Base-by-base conservation (phyloP, 495 filamentous ascomycete species). In the Astrothelium subdiscretum region DNA sequence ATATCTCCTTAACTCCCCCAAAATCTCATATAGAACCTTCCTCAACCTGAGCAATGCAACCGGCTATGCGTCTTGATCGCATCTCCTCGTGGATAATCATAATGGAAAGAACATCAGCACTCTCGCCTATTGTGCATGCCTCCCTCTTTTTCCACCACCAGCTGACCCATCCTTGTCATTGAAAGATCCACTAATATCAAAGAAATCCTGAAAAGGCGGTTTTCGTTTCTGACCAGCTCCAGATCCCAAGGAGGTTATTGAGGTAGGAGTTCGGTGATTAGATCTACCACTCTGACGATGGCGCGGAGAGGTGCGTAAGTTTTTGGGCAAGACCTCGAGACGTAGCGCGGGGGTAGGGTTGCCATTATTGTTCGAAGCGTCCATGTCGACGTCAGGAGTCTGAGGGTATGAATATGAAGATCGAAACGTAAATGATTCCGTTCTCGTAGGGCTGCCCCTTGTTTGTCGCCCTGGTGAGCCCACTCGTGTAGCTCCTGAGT, bases 191-290 rank as follows among this genome's bases (percentile, higher is more conserved):
- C 83, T 83, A n/a, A 96, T 72, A 65, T 94, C 89, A 66, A 95
- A 95, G 63, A 91, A 86, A 62, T 96, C 91, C 2, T 82, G 81
- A 40, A 91, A 81, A 44, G 87, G 83, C 63, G 88, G 77, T 66
- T 88, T 85, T 18, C 91, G 81, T 74, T 96, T 96, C 31, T 86
- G 86, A 0, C 91, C 90, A 1, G 85, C 81, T 2, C 80, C 84
- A 32, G 68, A 80, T 20, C 79, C 82, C 54, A 81, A 78, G 63
- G 67, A 74, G 66, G 57, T 74, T 60, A 66, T 72, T 65, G 66
- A 72, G n/a, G 74, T 67, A 1, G 76, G 67, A 54, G 73, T 68
- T 62, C 85, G 76, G 32, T 72, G 66, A 52, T 72, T 80, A 63
- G 64, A 69, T 71, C 72, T 67, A 69, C 75, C 73, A 62, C 72